Evolutionary conservation across 495 filamentous ascomycete species (phyloP).

Genomic region (Hypoxylon rickii): DNA sequence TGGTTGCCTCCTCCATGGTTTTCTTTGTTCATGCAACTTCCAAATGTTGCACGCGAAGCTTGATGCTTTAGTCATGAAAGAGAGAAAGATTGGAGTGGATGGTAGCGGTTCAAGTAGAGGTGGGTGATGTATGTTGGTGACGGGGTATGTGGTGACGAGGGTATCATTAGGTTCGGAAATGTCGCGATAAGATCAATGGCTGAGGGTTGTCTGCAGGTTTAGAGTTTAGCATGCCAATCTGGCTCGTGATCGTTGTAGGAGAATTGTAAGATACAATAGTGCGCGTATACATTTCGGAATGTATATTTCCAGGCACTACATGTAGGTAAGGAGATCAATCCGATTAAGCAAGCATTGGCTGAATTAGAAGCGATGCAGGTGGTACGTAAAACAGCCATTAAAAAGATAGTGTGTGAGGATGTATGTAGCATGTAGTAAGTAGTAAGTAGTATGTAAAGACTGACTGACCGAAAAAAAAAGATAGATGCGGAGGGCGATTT

Average conservation of each 20-base stretch:
- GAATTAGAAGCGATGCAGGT: conserved; percentile 19
- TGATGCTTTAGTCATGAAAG: conserved; percentile 30
- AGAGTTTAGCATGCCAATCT: conserved; percentile 25
- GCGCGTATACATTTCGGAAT: conserved; percentile 11
- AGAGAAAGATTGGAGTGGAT: background rate
- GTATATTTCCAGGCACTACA: conserved; percentile 8
- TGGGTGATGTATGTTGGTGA: conserved; percentile 4
- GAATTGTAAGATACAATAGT: conserved; percentile 1
- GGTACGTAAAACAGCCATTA: conserved; percentile 11
- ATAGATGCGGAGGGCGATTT: conserved; percentile 22
- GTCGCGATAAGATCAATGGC: conserved; percentile 17
- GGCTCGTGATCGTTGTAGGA: conserved; percentile 2
- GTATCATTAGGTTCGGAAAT: conserved; percentile 27
- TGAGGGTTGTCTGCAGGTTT: conserved; percentile 15
- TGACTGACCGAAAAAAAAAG: conserved; percentile 11
- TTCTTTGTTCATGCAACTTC: conserved; percentile 39
- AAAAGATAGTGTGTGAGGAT: no score
- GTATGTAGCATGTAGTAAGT: no score
- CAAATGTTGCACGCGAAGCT: conserved; percentile 37
- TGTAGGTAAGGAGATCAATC: conserved; percentile 6
- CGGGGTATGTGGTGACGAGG: conserved; percentile 8
- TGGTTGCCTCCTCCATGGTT: conserved; percentile 57
- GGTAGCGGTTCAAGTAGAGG: background rate
- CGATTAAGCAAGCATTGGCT: conserved; percentile 21
- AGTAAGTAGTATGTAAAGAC: conserved; percentile 14